Evolutionary conservation across 164 flowering plant species (phyloP).

Genomic region (Vitis riparia): DNA sequence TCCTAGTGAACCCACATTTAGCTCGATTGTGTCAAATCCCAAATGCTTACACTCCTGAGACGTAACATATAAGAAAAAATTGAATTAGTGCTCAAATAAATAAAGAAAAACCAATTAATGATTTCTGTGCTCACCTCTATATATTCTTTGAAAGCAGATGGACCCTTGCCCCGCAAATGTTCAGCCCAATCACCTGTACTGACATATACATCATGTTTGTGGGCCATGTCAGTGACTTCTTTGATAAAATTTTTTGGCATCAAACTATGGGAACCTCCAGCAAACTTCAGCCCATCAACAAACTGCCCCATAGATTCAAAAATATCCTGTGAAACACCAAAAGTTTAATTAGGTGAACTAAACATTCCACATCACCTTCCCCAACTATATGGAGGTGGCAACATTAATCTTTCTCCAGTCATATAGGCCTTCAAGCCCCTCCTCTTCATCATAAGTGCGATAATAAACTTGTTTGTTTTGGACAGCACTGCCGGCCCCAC

Average conservation of each 20-base stretch:
- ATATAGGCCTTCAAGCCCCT: too few relatives aligned
- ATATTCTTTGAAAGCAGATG: constrained; percentile 69
- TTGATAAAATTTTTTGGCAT: constrained; percentile 62
- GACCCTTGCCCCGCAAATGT: constrained; percentile 63
- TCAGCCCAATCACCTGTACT: constrained; percentile 96
- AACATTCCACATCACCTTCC: neutral
- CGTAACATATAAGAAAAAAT: constrained; percentile 2
- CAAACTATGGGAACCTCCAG: constrained; percentile 80
- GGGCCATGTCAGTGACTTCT: constrained; percentile 77
- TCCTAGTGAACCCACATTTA: constrained; percentile 69
- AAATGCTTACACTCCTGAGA: constrained; percentile 78
- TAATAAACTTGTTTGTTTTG: too few relatives aligned
- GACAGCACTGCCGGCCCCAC: too few relatives aligned
- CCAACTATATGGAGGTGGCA: neutral
- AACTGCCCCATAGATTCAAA: constrained; percentile 84
- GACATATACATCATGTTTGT: constrained; percentile 77
- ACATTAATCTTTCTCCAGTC: too few relatives aligned
- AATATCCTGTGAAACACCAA: constrained; percentile 53
- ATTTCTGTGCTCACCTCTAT: constrained; percentile 51
- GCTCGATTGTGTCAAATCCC: constrained; percentile 91
- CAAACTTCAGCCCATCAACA: constrained; percentile 86
- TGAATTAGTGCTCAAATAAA: neutral
- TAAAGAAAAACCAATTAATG: constrained; percentile 1
- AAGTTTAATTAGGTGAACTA: neutral
- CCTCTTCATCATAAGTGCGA: too few relatives aligned